These are phyloP conservation scores for Fusarium concolor DNA, from an alignment of 2,329 filamentous ascomycete genomes.

Conservation along the genomic window DNA sequence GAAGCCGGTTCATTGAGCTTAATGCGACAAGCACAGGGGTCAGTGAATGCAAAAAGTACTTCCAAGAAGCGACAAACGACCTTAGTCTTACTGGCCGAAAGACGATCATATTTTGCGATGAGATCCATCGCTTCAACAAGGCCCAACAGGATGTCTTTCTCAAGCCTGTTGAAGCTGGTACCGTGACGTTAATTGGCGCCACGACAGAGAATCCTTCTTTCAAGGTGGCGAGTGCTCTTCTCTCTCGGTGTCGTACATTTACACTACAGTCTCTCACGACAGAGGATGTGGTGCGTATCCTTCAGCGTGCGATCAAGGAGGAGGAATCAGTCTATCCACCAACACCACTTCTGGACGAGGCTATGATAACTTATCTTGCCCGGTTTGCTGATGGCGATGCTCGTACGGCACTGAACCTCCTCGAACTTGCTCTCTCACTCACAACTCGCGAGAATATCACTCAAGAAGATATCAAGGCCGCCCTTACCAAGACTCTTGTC, in stretches of 20 bases:
- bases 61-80: conserved; percentile 85
- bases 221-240: conserved; percentile 86
- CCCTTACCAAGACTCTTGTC: conserved; percentile 90
- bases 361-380: conserved; percentile 83
- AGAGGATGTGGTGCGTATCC: conserved; percentile 77
- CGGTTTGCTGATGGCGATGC: conserved; percentile 93
- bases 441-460: conserved; percentile 70
- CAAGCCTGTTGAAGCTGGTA: conserved; percentile 89
- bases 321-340: conserved; percentile 62
- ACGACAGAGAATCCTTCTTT: conserved; percentile 96
- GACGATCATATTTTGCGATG: conserved; percentile 97
- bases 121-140: conserved; percentile 93
- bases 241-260: conserved; percentile 92
- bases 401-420: conserved; percentile 88
- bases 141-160: conserved; percentile 95
- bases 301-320: conserved; percentile 77
- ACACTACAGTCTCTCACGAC: conserved; percentile 81
- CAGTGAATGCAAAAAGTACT: conserved; percentile 91
- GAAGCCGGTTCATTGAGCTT: conserved; percentile 91
- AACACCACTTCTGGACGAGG: conserved; percentile 75
- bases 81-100: conserved; percentile 83
- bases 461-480: conserved; percentile 79
- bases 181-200: conserved; percentile 91
- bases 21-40: conserved; percentile 92
- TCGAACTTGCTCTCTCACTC: conserved; percentile 88